These are phyloP conservation scores for Jaltomata sinuosa DNA, from an alignment of 257 asterid species.

Conservation along the genomic window DNA sequence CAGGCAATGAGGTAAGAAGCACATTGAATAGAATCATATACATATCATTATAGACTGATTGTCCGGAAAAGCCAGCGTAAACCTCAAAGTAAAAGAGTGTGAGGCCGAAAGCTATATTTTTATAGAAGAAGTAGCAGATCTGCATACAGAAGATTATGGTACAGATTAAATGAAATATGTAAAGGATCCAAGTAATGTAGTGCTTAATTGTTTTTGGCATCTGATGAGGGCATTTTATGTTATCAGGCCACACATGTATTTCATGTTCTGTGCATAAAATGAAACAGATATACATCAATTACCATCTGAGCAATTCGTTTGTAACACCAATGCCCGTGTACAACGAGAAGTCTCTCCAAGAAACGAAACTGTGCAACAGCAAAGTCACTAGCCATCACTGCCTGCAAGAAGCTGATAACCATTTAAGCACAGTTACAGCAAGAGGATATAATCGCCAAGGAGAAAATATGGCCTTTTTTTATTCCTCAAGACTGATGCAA, in stretches of 20 bases:
- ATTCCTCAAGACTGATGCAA: not conserved
- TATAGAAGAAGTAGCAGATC: slow-evolving; percentile 98
- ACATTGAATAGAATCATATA: slow-evolving; percentile 94
- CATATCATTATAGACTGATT: slow-evolving; percentile 84
- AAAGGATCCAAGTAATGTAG: not conserved
- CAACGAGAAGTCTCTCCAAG: slow-evolving; percentile 93
- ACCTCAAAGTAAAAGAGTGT: slow-evolving; percentile 96
- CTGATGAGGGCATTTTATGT: not conserved
- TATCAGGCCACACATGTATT: not conserved
- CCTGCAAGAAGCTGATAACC: slow-evolving; percentile 53
- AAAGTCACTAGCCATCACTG: slow-evolving; percentile 99
- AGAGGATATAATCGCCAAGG: not conserved
- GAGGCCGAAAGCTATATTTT: slow-evolving; percentile 94
- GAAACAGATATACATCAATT: slow-evolving; percentile 15
- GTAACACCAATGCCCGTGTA: slow-evolving; percentile 99
- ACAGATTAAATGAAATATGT: not conserved
- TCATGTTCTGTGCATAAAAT: not conserved
- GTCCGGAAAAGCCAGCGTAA: slow-evolving; percentile 92
- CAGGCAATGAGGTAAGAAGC: slow-evolving; percentile 91
- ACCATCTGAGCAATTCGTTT: slow-evolving; percentile 99
- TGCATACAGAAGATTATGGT: slow-evolving; percentile 22
- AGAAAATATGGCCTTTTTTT: not conserved
- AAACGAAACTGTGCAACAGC: slow-evolving; percentile 92
- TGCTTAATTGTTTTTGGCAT: not conserved
- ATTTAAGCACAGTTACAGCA: slow-evolving; percentile 19